Evolutionary conservation across 345 rosid species (phyloP), one percentile per base, ranked within the genome.

Genomic region (Rhizophora apiculata): DNA sequence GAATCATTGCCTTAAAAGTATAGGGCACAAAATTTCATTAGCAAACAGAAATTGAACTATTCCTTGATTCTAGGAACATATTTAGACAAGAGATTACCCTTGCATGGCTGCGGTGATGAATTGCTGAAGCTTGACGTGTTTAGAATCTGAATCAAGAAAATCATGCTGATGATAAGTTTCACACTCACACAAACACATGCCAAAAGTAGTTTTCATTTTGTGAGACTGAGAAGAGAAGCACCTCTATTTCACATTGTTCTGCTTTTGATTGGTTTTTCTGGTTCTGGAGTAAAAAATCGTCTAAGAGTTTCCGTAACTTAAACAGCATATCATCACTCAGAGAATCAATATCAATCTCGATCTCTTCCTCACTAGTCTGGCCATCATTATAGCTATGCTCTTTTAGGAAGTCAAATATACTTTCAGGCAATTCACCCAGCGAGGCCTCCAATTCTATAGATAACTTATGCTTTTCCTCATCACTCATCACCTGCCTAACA

Each of bases 171-270:
- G 51, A 64, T 81, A 71, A 81, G 76, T 30, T 27, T 69, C 21
- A 56, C 56, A 48, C n/a, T 27, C 30, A 22, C 26, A 22, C 46
- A 36, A 15, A 67, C 29, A 51, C 2, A 21, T 15, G 63, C 49
- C 13, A 43, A 43, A 43, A 43, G 48, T 43, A 43, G 19, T 43
- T 3, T 13, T 43, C 49, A 13, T 13, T 43, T 3, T 13, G 19
- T 58, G 46, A 36, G 24, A 52, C 22, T 51, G 10, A 53, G 65
- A 9, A 53, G 67, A 48, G 31, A 57, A 30, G n/a, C 79, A 94
- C 98, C 96, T 89, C 95, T 79, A 86, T 83, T 82, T 87, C 96
- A 72, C 93, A 84, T 70, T 82, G 83, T 75, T 86, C 90, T 56
- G 83, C 72, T 78, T 85, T 85, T 0, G 80, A 64, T 76, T 69